Evolutionary conservation across 371 early-diverging fungal species (phyloP), one percentile per base, ranked within the genome.

Genomic region (Blakeslea trispora): DNA sequence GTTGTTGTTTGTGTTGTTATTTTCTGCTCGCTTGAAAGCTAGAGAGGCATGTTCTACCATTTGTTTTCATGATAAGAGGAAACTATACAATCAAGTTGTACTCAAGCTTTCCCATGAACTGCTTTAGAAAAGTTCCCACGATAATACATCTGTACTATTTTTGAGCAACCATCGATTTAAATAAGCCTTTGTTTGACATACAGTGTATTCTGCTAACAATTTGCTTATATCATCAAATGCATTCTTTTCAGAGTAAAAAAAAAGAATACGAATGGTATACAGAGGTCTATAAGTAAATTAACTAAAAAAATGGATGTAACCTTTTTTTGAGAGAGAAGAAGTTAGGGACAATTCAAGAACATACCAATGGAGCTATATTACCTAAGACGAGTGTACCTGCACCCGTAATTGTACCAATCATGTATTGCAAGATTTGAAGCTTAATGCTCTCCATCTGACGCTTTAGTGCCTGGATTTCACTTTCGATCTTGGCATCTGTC

Each of bases 381-480:
- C 86, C 84, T 34, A 91, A 66, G 15, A 91, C 82, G 53, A 92
- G 72, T 22, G 90, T 90, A 8, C 90, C 91, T 23, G 88, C 88
- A 73, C 89, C 91, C n/a, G 91, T 90, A 59, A 92, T 89, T 0
- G 91, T 91, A 58, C 83, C 85, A 21, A 91, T 84, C 89, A 91
- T 89, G 54, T 92, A 92, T 68, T 90, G 91, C 35, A 92, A 57
- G 19, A 91, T 91, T 57, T 88, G 89, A 40, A 91, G 81, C 62
- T 93, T 94, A 62, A 95, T 91, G n/a, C 89, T 85, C 72, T 95
- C 94, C 90, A 96, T 88, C 66, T 91, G 91, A 15, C 88, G 85
- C 41, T 88, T 75, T 28, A 96, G 64, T 0, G 78, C 83, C 21
- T 85, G 81, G 35, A 96, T 90, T 71, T 97, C 97, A 46, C 82